Evolutionary conservation across 768 basidiomycete species (phyloP).

Genomic region (Sistotremastrum niveocremeum): DNA sequence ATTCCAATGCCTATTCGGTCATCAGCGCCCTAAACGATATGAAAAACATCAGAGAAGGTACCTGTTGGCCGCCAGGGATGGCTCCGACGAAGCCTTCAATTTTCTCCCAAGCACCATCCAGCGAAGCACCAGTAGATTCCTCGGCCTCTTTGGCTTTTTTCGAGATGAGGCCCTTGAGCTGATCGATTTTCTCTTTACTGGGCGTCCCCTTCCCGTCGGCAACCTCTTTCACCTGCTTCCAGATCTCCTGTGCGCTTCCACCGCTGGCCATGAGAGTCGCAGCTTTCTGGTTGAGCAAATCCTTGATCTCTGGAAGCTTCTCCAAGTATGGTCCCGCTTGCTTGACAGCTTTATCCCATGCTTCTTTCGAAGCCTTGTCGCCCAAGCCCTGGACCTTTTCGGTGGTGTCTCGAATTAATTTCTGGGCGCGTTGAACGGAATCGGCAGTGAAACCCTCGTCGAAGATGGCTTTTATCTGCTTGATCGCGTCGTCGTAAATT

Average conservation of each 20-base stretch:
- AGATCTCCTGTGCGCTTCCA: conserved; percentile 11
- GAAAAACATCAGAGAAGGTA: conserved; percentile 1
- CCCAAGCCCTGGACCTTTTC: conserved; percentile 14
- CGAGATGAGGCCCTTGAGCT: conserved; percentile 16
- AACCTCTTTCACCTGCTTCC: conserved; percentile 13
- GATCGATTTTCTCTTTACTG: conserved; percentile 16
- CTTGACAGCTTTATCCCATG: conserved; percentile 14
- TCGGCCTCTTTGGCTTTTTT: conserved; percentile 15
- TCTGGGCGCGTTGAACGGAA: conserved; percentile 10
- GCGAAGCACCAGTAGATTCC: conserved; percentile 3
- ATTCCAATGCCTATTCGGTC: conserved; percentile 11
- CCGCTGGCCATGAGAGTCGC: conserved; percentile 12
- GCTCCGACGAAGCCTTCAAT: conserved; percentile 15
- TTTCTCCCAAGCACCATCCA: conserved; percentile 12
- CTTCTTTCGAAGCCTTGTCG: conserved; percentile 12
- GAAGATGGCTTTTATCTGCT: conserved; percentile 15
- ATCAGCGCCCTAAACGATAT: background rate
- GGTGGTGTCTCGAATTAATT: conserved; percentile 15
- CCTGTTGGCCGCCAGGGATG: conserved; percentile 17
- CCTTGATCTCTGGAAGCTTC: conserved; percentile 16
- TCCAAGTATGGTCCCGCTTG: conserved; percentile 15
- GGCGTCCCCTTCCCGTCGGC: conserved; percentile 10
- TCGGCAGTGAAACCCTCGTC: conserved; percentile 15
- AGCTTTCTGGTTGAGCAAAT: conserved; percentile 15
- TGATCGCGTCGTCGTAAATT: conserved; percentile 13